Percentiles rank a stretch among this genome's conserved stretches.
Conservation (phyloP, 257 asterid species). For the Solanum pinnatisectum region DNA sequence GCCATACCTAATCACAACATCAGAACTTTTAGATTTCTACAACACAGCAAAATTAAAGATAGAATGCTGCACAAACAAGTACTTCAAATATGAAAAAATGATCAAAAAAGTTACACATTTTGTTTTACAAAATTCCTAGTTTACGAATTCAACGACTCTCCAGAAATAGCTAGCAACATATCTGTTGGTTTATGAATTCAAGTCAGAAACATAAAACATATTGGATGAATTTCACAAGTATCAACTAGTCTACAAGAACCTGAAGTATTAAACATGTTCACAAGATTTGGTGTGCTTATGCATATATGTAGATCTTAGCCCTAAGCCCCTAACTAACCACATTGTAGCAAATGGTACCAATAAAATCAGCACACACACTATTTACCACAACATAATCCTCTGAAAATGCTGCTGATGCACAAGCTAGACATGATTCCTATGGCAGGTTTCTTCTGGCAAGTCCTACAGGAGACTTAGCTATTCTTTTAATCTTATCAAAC, state of each 20-base stretch:
- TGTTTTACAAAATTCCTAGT: background rate
- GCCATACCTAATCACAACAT: slow-evolving; percentile 38
- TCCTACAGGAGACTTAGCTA: background rate
- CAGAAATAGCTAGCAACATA: background rate
- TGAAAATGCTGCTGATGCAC: background rate
- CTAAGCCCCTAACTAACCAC: background rate
- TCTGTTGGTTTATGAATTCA: background rate
- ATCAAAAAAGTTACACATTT: background rate
- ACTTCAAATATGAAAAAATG: background rate
- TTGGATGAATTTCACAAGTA: background rate
- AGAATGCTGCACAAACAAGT: background rate
- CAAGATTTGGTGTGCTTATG: background rate
- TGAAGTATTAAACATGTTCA: background rate
- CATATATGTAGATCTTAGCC: background rate
- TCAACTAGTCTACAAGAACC: background rate
- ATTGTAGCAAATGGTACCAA: background rate
- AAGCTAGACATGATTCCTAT: background rate
- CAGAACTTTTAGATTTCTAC: background rate
- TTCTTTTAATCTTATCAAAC: background rate
- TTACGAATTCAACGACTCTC: background rate
- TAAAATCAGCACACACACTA: background rate
- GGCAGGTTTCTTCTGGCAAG: background rate
- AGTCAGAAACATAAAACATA: background rate
- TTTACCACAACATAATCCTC: background rate
- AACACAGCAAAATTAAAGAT: background rate